These are phyloP conservation scores for Pueraria montana DNA, from an alignment of 306 rosid genomes.

Conservation along the genomic window DNA sequence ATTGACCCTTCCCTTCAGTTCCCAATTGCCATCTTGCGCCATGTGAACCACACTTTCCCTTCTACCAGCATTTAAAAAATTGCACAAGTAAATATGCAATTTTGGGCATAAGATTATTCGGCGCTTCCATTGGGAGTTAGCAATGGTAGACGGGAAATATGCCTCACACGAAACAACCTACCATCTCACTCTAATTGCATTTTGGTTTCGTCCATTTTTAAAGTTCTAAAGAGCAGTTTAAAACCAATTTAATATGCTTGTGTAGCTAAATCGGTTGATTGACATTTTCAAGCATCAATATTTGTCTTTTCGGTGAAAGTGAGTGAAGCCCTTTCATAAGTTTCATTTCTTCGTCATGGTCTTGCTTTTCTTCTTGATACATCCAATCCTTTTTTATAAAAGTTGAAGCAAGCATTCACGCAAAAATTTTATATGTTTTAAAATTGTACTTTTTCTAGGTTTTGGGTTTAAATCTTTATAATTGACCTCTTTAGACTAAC, in stretches of 20 bases:
- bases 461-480: too few relatives aligned
- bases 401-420: too few relatives aligned
- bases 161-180: conserved; percentile 46
- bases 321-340: not conserved
- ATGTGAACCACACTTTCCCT: conserved; percentile 15
- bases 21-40: not conserved
- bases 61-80: too few relatives aligned
- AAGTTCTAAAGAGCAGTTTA: not conserved
- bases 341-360: too few relatives aligned
- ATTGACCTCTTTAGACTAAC: too few relatives aligned
- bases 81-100: conserved; percentile 19
- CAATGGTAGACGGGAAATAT: conserved; percentile 35
- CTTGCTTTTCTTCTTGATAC: not conserved
- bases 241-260: not conserved
- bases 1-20: too few relatives aligned
- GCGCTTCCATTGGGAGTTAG: not conserved
- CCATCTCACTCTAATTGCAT: not conserved
- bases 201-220: not conserved
- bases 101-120: conserved; percentile 44
- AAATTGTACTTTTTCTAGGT: too few relatives aligned
- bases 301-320: not conserved
- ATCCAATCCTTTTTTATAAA: not conserved
- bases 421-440: too few relatives aligned
- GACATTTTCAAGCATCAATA: not conserved
- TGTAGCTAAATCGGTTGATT: not conserved